Base-by-base conservation (phyloP, 306 rosid species). In the Cucurbita pepo region DNA sequence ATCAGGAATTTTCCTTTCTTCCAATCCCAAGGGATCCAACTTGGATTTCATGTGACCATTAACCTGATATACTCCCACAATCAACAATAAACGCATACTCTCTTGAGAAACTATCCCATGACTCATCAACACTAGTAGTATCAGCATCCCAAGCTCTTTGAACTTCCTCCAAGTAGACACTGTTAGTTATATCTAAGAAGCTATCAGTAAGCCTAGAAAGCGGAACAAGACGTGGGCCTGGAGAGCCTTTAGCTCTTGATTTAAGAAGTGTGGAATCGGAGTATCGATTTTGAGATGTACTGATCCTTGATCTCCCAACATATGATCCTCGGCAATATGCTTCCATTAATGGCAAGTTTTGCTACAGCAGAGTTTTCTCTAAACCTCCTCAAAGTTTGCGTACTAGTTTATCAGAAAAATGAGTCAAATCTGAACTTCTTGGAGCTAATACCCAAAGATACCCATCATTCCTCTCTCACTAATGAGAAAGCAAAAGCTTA, bases 61-160 rank as follows among this genome's bases (percentile, higher is more conserved):
- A 72, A 94, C 99, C 81, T 94, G 99, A 81, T 94, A 94, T 0
- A 95, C 92, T 83, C 99, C 89, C 57, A 94, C 88, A 78, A 94
- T 70, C 83, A 94, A 78, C 80, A 94, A 78, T 79, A 91, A 79
- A 30, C 96, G 88, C 99, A 91, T 94, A 77, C 99, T 94, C 92
- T 94, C 99, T 71, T 91, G 97, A 91, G 89, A 94, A 94, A 82
- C 91, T 94, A 77, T 94, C 99, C 97, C 97, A 94, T 0, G 99
- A 94, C 86, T 91, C 99, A 79, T 89, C 99, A 3, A 94, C 96
- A 66, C 99, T 91, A 51, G 69, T 83, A 7, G 99, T 97, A 21
- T 89, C 96, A 70, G 89, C 95, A 64, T 94, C 99, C 99, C 99
- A 94, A 43, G 96, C 96, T 83, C 99, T 86, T 76, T 94, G 97